These are phyloP conservation scores for Copromyces sp. DNA, from an alignment of 495 filamentous ascomycete species.

Conservation along the genomic window DNA sequence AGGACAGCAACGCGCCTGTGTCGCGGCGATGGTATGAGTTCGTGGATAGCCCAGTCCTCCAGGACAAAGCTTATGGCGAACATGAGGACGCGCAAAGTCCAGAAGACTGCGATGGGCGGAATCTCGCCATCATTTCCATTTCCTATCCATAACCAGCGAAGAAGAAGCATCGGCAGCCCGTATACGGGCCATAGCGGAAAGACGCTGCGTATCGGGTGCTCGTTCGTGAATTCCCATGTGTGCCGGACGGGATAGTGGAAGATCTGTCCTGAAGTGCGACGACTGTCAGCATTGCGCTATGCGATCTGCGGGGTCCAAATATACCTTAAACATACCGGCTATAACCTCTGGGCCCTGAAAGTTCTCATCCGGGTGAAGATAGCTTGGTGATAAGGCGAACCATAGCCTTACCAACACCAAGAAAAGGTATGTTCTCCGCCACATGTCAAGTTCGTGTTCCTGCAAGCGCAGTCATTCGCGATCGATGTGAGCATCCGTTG, in stretches of 20 bases:
- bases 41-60: conserved; percentile 94
- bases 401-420: conserved; percentile 81
- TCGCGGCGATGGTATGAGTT: conserved; percentile 65
- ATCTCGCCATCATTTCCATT: conserved; percentile 47
- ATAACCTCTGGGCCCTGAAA: conserved; percentile 97
- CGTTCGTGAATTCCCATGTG: conserved; percentile 92
- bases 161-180: conserved; percentile 79
- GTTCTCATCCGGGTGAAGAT: conserved; percentile 96
- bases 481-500: not conserved
- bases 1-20: conserved; percentile 63
- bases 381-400: conserved; percentile 89
- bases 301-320: not conserved
- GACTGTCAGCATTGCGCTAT: not conserved
- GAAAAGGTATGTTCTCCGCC: conserved; percentile 80
- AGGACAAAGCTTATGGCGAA: conserved; percentile 90
- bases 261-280: conserved; percentile 57
- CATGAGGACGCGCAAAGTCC: conserved; percentile 77
- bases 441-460: conserved; percentile 47
- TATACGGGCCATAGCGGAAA: conserved; percentile 95
- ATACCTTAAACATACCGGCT: conserved; percentile 65
- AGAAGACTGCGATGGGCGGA: conserved; percentile 71
- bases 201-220: conserved; percentile 78
- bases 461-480: conserved; percentile 5
- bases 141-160: conserved; percentile 74
- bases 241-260: conserved; percentile 75